Evolutionary conservation across 2,329 filamentous ascomycete species (phyloP), one percentile per base, ranked within the genome.

Genomic region (Aspergillus sp.): DNA sequence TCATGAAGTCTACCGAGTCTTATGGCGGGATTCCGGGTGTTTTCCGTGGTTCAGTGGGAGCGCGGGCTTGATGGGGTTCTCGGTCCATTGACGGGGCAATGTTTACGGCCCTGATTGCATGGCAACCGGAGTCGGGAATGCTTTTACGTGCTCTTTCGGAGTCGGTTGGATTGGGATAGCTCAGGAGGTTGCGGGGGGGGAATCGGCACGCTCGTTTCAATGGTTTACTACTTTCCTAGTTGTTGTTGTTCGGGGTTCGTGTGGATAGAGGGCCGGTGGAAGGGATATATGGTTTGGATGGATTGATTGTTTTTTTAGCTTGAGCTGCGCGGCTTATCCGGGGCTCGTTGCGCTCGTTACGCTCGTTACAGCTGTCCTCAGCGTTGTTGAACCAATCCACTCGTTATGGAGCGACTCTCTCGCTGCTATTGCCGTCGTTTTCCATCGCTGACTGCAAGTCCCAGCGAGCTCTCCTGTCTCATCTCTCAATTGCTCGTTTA

Each of bases 71-170:
- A 33, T 15, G 24, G 38, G 42, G 40, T 42, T 33, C 29, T 44
- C 31, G 31, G 26, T 38, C 34, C 29, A 35, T 35, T 35, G 24
- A 34, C 24, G 38, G 28, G 37, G 34, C 33, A 30, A 26, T 34
- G 11, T 47, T 33, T 36, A 41, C 43, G 40, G 30, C 41, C 41
- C 26, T 33, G 31, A 35, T 48, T 48, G 46, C 46, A 51, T 53
- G 35, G 30, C 41, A 39, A 37, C 41, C 32, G 49, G 49, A 49
- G 48, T 50, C 38, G 34, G 40, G 44, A 38, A 37, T 33, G 34
- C 36, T 42, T 41, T 32, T 32, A 27, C 33, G 37, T 33, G 27
- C 30, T 34, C 24, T 40, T 39, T 38, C 32, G 30, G 33, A 29
- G 39, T 29, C 19, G 33, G 31, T 38, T 37, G 17, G 30, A 35